These are phyloP conservation scores for Ceratocystis colombiana DNA, from an alignment of 2,329 filamentous ascomycete genomes.

Conservation along the genomic window DNA sequence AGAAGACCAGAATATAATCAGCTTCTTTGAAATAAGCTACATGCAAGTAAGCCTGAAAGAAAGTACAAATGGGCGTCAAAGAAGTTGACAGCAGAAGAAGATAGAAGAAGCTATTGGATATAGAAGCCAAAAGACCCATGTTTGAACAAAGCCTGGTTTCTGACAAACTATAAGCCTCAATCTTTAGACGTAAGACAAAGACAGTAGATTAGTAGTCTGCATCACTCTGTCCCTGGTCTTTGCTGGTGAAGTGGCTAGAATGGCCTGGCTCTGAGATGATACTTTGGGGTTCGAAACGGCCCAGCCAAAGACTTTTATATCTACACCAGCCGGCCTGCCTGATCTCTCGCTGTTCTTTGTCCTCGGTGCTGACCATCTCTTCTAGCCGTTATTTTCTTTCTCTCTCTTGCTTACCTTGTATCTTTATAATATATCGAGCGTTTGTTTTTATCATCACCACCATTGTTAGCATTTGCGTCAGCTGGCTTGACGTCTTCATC, in stretches of 20 bases:
- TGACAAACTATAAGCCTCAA: no score
- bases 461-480: slow-evolving; percentile 13
- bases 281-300: not conserved
- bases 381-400: not conserved
- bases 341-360: not conserved
- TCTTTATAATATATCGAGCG: slow-evolving; percentile 5
- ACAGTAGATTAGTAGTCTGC: not conserved
- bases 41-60: not conserved
- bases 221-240: not conserved
- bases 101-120: no score
- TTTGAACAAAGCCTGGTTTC: no score
- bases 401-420: not conserved
- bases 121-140: no score
- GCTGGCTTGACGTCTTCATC: slow-evolving; percentile 19
- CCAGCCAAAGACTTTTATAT: not conserved
- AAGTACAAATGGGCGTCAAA: not conserved
- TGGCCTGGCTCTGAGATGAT: not conserved
- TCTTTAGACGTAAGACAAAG: not conserved
- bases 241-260: not conserved
- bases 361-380: not conserved
- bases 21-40: not conserved
- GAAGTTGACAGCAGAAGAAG: not conserved
- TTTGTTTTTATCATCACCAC: not conserved
- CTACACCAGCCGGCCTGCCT: not conserved
- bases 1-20: not conserved